Evolutionary conservation across 139 green algal species (phyloP).

Genomic region (Nannochloris sp.): DNA sequence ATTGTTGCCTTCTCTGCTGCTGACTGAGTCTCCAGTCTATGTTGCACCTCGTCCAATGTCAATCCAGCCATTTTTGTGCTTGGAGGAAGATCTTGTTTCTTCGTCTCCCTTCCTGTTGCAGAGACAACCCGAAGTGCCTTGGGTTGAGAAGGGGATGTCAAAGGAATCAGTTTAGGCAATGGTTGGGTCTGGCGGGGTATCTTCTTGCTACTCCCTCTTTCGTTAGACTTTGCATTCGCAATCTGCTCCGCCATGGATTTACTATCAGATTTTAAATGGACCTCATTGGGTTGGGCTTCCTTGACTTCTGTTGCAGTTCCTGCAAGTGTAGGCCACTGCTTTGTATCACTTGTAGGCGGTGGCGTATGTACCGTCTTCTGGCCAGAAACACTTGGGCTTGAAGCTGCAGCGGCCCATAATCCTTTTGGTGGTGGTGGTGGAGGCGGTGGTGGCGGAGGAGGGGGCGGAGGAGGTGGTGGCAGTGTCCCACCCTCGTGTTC

Average conservation of each 20-base stretch:
- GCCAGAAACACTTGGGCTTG: neutral
- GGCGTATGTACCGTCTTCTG: neutral
- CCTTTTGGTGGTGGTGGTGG: neutral
- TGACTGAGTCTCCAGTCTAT: constrained; percentile 2
- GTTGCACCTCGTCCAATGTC: neutral
- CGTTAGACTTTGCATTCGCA: constrained; percentile 9
- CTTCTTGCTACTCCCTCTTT: constrained; percentile 9
- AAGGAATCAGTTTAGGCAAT: constrained; percentile 23
- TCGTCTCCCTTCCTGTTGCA: too few relatives aligned
- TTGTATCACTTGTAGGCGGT: neutral
- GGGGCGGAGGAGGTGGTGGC: neutral
- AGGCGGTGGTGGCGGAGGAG: neutral
- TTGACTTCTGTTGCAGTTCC: neutral
- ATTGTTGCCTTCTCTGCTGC: neutral
- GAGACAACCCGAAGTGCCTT: too few relatives aligned
- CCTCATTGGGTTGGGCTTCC: neutral
- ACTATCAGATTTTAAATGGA: neutral
- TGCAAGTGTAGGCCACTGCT: constrained; percentile 13
- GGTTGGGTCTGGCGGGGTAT: constrained; percentile 23
- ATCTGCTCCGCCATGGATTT: constrained; percentile 37
- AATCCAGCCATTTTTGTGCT: neutral
- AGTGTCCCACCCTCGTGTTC: neutral
- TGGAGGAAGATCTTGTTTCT: too few relatives aligned
- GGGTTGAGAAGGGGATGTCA: neutral
- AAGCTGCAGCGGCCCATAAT: neutral